Evolutionary conservation across 2,329 filamentous ascomycete genomes (phyloP), one percentile per base, ranked within the genome.

Genomic region (Colletotrichum lupini): DNA sequence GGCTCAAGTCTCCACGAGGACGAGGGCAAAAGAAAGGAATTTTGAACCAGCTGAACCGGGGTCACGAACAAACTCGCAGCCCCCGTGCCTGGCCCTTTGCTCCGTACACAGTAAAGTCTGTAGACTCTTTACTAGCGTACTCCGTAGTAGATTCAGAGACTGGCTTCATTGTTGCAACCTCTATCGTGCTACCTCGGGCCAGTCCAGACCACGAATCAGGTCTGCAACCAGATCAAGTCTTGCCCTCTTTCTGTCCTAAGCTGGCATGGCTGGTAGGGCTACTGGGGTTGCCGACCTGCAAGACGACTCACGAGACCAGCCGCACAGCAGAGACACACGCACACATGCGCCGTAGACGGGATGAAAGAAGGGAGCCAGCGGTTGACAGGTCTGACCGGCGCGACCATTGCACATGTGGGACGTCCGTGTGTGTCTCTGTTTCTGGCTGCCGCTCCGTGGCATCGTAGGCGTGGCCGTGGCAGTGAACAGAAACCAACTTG

Each of bases 151-250:
- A 35, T 12, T 32, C 37, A 24, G 42, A 37, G 19, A 16, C 24
- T n/a, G 59, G 19, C 26, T 62, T 52, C n/a, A 35, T 37, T 55
- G 22, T 64, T 55, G 61, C 46, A 55, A 26, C n/a, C 52, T 42
- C 24, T 42, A 3, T 7, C 60, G 28, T 19, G 67, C 61, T 58
- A 64, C 60, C 59, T 70, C 32, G 37, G 42, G 30, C 24, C 49
- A 61, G 70, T 63, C 70, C 70, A 64, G 59, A 63, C 66, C 59
- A 68, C 66, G 58, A 14, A 42, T 49, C 12, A 26, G 46, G 60
- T 14, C 60, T 58, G 67, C 52, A 59, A 65, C 32, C 67, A 69
- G 67, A n/a, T 42, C 22, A n/a, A 14, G 42, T n/a, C 49, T 49
- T 49, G 42, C 19, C 42, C 42, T 49, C 42, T 49, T 49, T n/a